phyloP scores from a whole-genome alignment of 2,329 filamentous ascomycete genomes.

The Fusarium sacchari region DNA sequence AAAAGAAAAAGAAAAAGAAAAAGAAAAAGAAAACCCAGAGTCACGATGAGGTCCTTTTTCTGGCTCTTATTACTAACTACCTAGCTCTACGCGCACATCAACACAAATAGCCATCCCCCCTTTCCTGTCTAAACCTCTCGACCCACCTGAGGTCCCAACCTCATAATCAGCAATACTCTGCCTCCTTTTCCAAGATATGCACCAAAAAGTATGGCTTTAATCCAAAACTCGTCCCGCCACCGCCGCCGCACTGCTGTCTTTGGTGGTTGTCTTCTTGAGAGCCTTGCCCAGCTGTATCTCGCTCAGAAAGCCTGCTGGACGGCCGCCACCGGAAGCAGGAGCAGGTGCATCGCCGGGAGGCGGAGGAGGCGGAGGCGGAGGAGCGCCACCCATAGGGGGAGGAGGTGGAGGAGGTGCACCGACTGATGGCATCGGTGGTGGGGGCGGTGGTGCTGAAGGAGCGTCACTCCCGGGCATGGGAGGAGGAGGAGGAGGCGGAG shows the following conservation, averaged over 20 bases:
- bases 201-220: slow-evolving; percentile 44
- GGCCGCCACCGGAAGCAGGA: slow-evolving; percentile 59
- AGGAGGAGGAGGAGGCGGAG: slow-evolving; percentile 45
- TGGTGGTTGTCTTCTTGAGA: slow-evolving; percentile 88
- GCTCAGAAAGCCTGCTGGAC: slow-evolving; percentile 74
- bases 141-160: slow-evolving; percentile 4
- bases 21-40: slow-evolving; percentile 5
- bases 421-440: slow-evolving; percentile 48
- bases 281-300: slow-evolving; percentile 84
- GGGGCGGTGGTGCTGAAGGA: slow-evolving; percentile 56
- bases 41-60: slow-evolving; percentile 23
- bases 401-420: slow-evolving; percentile 58
- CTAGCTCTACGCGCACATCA: slow-evolving; percentile 12
- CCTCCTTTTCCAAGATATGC: not conserved
- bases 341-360: slow-evolving; percentile 55
- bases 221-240: slow-evolving; percentile 80
- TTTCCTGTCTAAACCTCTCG: slow-evolving; percentile 10
- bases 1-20: slow-evolving; percentile 6
- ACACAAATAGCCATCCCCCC: slow-evolving; percentile 7
- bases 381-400: slow-evolving; percentile 48
- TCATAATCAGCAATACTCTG: slow-evolving; percentile 1
- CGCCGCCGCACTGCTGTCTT: slow-evolving; percentile 80
- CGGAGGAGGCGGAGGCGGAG: slow-evolving; percentile 52
- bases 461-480: slow-evolving; percentile 48
- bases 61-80: slow-evolving; percentile 20